Percentiles rank a stretch among this genome's conserved stretches.
Evolutionary conservation across 23 red algal genomes (phyloP).

Genomic region (Gracilaria caudata): DNA sequence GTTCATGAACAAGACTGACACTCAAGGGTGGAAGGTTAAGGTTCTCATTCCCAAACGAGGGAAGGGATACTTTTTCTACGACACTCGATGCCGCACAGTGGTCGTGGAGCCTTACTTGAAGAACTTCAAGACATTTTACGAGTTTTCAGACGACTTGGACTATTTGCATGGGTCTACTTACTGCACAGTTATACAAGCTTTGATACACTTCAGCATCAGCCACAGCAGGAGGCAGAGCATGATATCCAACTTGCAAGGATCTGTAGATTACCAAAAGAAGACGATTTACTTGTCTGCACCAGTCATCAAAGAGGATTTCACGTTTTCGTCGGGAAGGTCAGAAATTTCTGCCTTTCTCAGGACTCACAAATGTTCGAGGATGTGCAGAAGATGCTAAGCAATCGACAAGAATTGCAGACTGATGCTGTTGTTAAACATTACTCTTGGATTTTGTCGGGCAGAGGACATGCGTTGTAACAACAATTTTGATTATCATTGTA

Average conservation of each 20-base stretch:
- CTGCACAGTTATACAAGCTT: neutral
- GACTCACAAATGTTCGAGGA: constrained; percentile 9
- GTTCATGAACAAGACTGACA: constrained; percentile 13
- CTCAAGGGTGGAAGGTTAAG: neutral
- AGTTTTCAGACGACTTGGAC: neutral
- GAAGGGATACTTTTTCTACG: neutral
- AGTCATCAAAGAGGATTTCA: neutral
- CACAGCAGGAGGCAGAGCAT: constrained; percentile 1
- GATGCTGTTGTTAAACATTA: too few species aligned
- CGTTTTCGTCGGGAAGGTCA: neutral
- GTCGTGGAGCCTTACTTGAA: constrained; percentile 5
- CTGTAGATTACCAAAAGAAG: constrained; percentile 2
- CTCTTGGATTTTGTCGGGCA: too few species aligned
- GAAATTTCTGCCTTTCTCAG: neutral
- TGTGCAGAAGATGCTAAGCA: neutral
- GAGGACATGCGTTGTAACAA: neutral
- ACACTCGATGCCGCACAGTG: neutral
- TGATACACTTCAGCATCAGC: constrained; percentile 25
- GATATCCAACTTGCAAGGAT: constrained; percentile 10
- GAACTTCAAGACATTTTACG: constrained; percentile 4
- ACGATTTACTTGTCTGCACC: constrained; percentile 10
- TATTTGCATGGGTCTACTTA: too few species aligned
- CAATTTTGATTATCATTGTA: neutral
- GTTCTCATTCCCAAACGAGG: neutral
- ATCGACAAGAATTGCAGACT: too few species aligned